phyloP scores from a whole-genome alignment of 371 early-diverging fungal species.

The Mortierella sp. region DNA sequence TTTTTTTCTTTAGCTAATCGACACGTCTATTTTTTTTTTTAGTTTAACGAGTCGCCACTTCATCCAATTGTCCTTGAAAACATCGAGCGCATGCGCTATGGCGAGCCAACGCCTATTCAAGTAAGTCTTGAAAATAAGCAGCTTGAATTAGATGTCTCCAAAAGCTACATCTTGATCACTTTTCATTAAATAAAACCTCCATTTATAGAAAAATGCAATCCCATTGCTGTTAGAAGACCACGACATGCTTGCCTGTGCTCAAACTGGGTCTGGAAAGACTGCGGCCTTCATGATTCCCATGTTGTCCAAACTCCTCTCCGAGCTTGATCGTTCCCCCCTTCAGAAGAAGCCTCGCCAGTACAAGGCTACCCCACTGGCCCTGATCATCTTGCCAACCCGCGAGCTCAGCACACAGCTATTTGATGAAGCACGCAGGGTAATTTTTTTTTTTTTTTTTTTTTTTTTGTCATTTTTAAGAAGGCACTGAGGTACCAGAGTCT shows the following conservation, averaged over 20 bases:
- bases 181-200: neutral
- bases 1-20: neutral
- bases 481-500: neutral
- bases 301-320: conserved; percentile 31
- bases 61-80: conserved; percentile 68
- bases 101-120: conserved; percentile 78
- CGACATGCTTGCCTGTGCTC: conserved; percentile 83
- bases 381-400: conserved; percentile 68
- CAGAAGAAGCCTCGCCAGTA: conserved; percentile 6
- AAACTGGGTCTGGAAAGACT: conserved; percentile 85
- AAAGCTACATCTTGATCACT: neutral
- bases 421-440: conserved; percentile 55
- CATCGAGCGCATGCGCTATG: conserved; percentile 64
- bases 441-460: conserved; percentile 1
- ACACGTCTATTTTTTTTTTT: too few relatives aligned
- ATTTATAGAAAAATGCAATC: conserved; percentile 63
- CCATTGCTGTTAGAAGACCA: conserved; percentile 71
- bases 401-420: conserved; percentile 73
- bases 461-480: neutral
- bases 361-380: conserved; percentile 31
- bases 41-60: conserved; percentile 62
- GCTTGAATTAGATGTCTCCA: neutral
- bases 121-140: conserved; percentile 10
- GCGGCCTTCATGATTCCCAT: conserved; percentile 75
- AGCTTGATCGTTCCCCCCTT: conserved; percentile 3